Evolutionary conservation across 2,329 filamentous ascomycete species (phyloP).

Genomic region (Colletotrichum sp.): DNA sequence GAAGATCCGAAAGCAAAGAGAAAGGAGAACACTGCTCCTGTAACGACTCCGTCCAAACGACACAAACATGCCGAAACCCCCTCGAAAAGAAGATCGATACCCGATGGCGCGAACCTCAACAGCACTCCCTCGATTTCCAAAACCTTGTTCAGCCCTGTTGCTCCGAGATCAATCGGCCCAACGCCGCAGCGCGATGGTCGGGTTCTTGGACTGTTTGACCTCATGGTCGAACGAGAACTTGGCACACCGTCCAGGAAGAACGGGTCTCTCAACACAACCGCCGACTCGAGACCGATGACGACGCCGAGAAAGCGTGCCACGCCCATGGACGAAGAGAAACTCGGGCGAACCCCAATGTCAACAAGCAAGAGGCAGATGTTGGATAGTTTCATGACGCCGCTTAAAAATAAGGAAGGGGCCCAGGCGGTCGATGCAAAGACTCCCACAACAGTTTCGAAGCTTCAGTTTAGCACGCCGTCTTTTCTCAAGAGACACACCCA

Average conservation of each 20-base stretch:
- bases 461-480: constrained; percentile 71
- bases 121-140: constrained; percentile 62
- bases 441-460: constrained; percentile 56
- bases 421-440: constrained; percentile 42
- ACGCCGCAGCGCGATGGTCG: constrained; percentile 82
- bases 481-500: constrained; percentile 63
- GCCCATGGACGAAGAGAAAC: constrained; percentile 34
- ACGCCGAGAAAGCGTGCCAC: constrained; percentile 53
- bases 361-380: constrained; percentile 65
- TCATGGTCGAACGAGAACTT: constrained; percentile 58
- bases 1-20: constrained; percentile 40
- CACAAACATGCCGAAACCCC: constrained; percentile 52
- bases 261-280: constrained; percentile 32
- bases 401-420: constrained; percentile 52
- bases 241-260: constrained; percentile 54
- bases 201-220: constrained; percentile 79
- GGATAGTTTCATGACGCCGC: constrained; percentile 70
- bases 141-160: constrained; percentile 63
- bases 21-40: constrained; percentile 36
- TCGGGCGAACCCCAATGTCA: constrained; percentile 57
- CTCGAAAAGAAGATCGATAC: constrained; percentile 38
- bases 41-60: constrained; percentile 58
- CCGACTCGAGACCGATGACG: constrained; percentile 30
- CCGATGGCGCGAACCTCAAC: constrained; percentile 42
- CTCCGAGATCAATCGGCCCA: constrained; percentile 71